These are phyloP conservation scores for Osmanthus fragrans DNA, from an alignment of 257 asterid species.

Conservation along the genomic window DNA sequence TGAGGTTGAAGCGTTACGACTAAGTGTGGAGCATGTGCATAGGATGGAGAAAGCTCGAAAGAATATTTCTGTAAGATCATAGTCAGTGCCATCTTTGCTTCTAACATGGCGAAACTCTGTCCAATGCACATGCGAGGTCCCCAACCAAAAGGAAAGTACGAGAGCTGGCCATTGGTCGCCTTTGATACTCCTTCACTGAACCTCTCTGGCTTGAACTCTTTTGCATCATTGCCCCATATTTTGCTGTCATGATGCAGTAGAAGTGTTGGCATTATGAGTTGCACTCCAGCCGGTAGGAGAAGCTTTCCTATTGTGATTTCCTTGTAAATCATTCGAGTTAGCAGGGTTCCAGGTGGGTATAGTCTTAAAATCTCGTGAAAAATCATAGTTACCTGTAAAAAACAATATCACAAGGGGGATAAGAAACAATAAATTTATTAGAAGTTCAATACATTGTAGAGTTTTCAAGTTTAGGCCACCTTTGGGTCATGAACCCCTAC, in stretches of 20 bases:
- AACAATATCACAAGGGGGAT: not conserved
- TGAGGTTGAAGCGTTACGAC: constrained; percentile 35
- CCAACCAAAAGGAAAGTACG: constrained; percentile 28
- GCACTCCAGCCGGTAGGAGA: constrained; percentile 24
- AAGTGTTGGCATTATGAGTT: constrained; percentile 12
- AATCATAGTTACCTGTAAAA: constrained; percentile 33
- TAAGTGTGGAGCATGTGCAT: constrained; percentile 20
- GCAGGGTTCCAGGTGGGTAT: constrained; percentile 19
- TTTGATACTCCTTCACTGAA: constrained; percentile 28
- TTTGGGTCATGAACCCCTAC: too few species aligned
- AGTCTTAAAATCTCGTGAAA: constrained; percentile 28
- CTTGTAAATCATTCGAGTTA: not conserved
- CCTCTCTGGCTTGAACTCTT: constrained; percentile 33
- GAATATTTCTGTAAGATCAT: constrained; percentile 25
- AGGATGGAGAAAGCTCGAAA: constrained; percentile 12
- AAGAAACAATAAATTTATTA: not conserved
- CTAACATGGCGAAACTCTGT: constrained; percentile 26
- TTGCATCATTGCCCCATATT: constrained; percentile 37
- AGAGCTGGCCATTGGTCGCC: constrained; percentile 22
- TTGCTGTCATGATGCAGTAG: constrained; percentile 24
- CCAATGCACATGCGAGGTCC: constrained; percentile 37
- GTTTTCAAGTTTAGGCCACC: not conserved
- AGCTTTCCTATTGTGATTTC: constrained; percentile 27
- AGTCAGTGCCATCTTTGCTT: constrained; percentile 31
- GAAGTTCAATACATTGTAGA: not conserved